phyloP scores from a whole-genome alignment of 2,329 filamentous ascomycete species.

The Thielaviopsis punctulata region DNA sequence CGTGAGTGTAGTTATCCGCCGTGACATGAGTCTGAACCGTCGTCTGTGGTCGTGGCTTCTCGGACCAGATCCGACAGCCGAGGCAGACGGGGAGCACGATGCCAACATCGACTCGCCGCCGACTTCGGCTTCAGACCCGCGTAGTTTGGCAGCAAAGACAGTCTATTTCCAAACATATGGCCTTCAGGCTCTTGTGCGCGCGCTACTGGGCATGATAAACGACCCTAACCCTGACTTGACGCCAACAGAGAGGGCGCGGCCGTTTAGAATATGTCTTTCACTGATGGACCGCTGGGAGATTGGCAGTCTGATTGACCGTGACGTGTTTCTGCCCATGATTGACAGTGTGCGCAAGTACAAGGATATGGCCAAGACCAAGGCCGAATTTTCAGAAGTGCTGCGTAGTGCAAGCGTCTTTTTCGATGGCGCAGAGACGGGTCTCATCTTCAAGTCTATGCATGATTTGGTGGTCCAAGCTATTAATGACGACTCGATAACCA shows the following conservation, averaged over 20 bases:
- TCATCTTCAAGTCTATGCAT: conserved; percentile 78
- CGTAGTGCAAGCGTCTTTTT: conserved; percentile 92
- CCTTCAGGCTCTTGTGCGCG: conserved; percentile 52
- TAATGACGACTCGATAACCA: background rate
- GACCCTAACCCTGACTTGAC: conserved; percentile 22
- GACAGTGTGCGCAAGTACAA: conserved; percentile 65
- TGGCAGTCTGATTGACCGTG: conserved; percentile 71
- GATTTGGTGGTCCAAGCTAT: conserved; percentile 47
- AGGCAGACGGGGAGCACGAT: conserved; percentile 13
- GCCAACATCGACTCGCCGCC: conserved; percentile 31
- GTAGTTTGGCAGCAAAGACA: conserved; percentile 40
- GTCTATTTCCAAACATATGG: conserved; percentile 75
- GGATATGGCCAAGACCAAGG: conserved; percentile 41
- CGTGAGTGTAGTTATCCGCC: conserved; percentile 67
- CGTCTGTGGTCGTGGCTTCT: conserved; percentile 94
- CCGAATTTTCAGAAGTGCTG: conserved; percentile 70
- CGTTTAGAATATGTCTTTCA: conserved; percentile 82
- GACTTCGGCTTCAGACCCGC: conserved; percentile 25
- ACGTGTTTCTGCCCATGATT: conserved; percentile 75
- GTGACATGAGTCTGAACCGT: conserved; percentile 93
- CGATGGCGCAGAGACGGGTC: conserved; percentile 82
- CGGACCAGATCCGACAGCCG: conserved; percentile 47
- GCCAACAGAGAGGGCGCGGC: conserved; percentile 51
- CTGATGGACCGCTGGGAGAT: conserved; percentile 99
- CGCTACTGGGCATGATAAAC: conserved; percentile 62